Conservation (phyloP, 2,329 filamentous ascomycete genomes). For the Chrysoporthe cubensis region DNA sequence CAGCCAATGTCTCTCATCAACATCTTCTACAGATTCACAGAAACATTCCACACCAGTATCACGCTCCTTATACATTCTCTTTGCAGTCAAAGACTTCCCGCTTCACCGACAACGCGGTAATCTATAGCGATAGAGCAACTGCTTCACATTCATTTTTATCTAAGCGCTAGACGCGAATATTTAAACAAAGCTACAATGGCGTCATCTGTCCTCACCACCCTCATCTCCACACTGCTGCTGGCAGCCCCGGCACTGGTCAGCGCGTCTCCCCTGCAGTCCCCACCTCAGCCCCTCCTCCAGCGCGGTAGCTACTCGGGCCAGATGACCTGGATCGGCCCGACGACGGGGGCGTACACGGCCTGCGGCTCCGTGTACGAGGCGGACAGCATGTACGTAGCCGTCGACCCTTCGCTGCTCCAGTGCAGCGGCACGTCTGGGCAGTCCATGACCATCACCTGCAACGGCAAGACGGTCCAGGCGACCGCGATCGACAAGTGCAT, state of each 20-base stretch:
- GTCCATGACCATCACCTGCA: conserved; percentile 20
- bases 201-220: not conserved
- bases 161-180: not conserved
- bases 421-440: conserved; percentile 10
- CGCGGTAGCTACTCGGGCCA: conserved; percentile 16
- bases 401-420: conserved; percentile 16
- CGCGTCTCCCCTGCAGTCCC: not conserved
- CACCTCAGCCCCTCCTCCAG: conserved; percentile 9
- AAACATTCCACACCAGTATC: not conserved
- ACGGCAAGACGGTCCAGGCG: conserved; percentile 34
- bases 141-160: not conserved
- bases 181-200: not conserved
- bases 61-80: not conserved
- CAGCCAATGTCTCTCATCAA: not conserved
- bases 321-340: conserved; percentile 20
- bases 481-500: conserved; percentile 30
- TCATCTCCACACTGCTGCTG: not conserved
- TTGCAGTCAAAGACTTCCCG: not conserved
- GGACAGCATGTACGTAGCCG: conserved; percentile 23
- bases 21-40: not conserved
- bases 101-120: not conserved
- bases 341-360: conserved; percentile 2
- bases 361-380: conserved; percentile 20
- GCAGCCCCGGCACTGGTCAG: conserved; percentile 8
- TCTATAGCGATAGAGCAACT: not conserved